A percentile compares a stretch with the other conserved stretches of the same genome.
These are phyloP conservation scores for Musa itinerans DNA, from an alignment of 176 grass and related monocot genomes.

Conservation along the genomic window DNA sequence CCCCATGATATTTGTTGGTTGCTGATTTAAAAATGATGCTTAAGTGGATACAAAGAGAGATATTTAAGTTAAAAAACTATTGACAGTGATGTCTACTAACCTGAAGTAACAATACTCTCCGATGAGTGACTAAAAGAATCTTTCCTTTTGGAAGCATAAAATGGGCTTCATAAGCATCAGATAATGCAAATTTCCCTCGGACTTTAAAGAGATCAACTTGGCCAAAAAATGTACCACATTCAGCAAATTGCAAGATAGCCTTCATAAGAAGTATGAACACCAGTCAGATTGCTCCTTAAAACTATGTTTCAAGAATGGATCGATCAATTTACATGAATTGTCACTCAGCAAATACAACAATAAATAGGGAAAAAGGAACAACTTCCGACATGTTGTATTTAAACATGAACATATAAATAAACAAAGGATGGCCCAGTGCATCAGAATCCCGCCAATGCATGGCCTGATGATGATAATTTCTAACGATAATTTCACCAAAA, in stretches of 20 bases:
- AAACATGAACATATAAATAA: not conserved
- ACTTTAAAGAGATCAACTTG: slow-evolving; percentile 99
- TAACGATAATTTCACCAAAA: too few relatives aligned
- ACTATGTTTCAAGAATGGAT: not conserved
- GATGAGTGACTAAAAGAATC: slow-evolving; percentile 72
- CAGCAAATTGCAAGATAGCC: slow-evolving; percentile 87
- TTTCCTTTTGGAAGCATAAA: slow-evolving; percentile 86
- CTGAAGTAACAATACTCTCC: slow-evolving; percentile 77
- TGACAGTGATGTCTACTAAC: slow-evolving; percentile 20
- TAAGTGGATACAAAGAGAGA: not conserved
- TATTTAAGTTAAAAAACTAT: not conserved
- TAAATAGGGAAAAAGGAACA: not conserved
- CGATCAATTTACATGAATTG: too few relatives aligned
- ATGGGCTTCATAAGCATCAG: slow-evolving; percentile 96
- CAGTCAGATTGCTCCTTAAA: not conserved
- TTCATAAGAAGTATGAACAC: slow-evolving; percentile 27
- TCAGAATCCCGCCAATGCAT: too few relatives aligned
- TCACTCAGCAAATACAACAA: too few relatives aligned
- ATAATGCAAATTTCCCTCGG: slow-evolving; percentile 91
- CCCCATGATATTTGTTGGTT: slow-evolving; percentile 53
- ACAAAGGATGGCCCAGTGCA: too few relatives aligned
- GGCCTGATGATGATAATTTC: too few relatives aligned
- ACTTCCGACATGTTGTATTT: not conserved
- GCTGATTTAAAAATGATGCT: slow-evolving; percentile 42
- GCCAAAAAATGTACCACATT: slow-evolving; percentile 83